Evolutionary conservation across 2,329 filamentous ascomycete genomes (phyloP).

Genomic region (Claviceps citrina): DNA sequence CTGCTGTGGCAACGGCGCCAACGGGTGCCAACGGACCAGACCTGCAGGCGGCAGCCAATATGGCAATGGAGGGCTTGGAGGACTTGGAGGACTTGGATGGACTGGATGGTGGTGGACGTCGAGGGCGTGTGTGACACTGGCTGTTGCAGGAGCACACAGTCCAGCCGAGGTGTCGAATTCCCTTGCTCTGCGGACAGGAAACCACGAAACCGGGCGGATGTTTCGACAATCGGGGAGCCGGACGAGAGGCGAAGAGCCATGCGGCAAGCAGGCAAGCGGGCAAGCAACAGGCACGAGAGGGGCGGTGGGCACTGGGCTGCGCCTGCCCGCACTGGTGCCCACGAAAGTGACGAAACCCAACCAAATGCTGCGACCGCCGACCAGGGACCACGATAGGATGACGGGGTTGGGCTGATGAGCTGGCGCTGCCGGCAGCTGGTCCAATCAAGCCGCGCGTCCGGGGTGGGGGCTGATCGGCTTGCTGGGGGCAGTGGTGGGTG

Average conservation of each 20-base stretch:
- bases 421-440: constrained; percentile 22
- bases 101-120: not conserved
- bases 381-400: not conserved
- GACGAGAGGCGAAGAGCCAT: not conserved
- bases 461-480: constrained; percentile 10
- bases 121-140: too few relatives aligned
- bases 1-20: constrained; percentile 1
- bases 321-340: too few relatives aligned
- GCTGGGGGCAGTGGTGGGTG: constrained; percentile 11
- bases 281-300: too few relatives aligned
- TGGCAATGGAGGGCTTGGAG: not conserved
- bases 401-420: constrained; percentile 19
- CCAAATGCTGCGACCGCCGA: not conserved
- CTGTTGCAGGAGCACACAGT: too few relatives aligned
- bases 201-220: not conserved
- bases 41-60: constrained; percentile 1
- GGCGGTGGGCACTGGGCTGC: too few relatives aligned
- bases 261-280: too few relatives aligned
- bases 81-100: too few relatives aligned
- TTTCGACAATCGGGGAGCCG: not conserved
- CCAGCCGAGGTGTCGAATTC: not conserved
- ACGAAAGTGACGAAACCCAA: not conserved
- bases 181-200: not conserved
- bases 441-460: constrained; percentile 19
- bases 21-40: not conserved